Evolutionary conservation across 306 rosid species (phyloP), one percentile per base, ranked within the genome.

Genomic region (Medicago arabica): DNA sequence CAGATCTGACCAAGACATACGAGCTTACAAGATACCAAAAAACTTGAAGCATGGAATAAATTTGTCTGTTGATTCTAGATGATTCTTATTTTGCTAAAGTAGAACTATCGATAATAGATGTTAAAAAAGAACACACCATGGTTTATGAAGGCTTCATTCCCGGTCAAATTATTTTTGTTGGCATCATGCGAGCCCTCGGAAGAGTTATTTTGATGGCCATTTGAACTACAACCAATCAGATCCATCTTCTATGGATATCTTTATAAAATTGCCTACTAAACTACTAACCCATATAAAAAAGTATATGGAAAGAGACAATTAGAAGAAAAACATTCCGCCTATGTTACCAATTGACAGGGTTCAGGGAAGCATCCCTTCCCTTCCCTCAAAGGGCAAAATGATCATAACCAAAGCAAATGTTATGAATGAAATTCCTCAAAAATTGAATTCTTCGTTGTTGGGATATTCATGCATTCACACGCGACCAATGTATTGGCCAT

Each of bases 111-210:
- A 9, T 15, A 31, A 31, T 18, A 75, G 51, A 36, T 62, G 10
- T 21, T n/a, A 23, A 17, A 66, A 31, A 51, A 71, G 62, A 57
- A 57, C 76, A 31, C 78, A 86, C 92, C 92, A 40, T 75, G 87
- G 60, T 86, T 88, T 23, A 80, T 75, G 78, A 71, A 88, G 78
- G 53, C 82, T 54, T 69, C 83, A 67, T 82, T 80, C 79, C 67
- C 88, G 17, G 28, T 40, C 28, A 21, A 74, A 43, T 63, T 82
- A 64, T 60, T 88, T 14, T 51, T 65, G 67, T 23, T 47, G 55
- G 76, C 66, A 73, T 44, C 74, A 38, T 34, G 71, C 49, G 82
- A 71, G 61, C 67, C 72, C 71, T 61, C 54, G 36, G 87, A 77
- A 73, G 83, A 82, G 16, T 77, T 87, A 65, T 34, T 80, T 40